Evolutionary conservation across 495 filamentous ascomycete genomes (phyloP).

Genomic region (Cladorrhinum samala): DNA sequence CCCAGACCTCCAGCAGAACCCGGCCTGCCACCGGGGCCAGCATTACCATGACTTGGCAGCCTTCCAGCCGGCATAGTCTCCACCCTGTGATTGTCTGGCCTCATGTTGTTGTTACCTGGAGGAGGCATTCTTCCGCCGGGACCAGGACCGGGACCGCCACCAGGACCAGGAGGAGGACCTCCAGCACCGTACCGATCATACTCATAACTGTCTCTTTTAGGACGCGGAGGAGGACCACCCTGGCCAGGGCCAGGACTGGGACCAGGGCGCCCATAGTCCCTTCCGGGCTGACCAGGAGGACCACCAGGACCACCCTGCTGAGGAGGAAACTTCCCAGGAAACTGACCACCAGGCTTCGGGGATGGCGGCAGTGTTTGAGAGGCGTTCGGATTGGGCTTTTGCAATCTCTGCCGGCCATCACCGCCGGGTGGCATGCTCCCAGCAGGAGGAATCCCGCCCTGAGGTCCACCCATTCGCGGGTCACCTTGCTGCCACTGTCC

Average conservation of each 20-base stretch:
- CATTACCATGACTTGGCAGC: background rate
- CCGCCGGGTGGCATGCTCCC: slow-evolving; percentile 21
- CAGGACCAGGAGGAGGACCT: slow-evolving; percentile 7
- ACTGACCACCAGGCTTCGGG: slow-evolving; percentile 15
- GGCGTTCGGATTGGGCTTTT: slow-evolving; percentile 31
- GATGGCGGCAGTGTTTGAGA: slow-evolving; percentile 23
- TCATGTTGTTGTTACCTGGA: background rate
- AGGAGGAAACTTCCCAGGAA: slow-evolving; percentile 2
- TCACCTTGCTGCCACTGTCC: slow-evolving; percentile 14
- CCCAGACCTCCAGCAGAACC: background rate
- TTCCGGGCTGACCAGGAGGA: slow-evolving; percentile 11
- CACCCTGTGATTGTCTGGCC: slow-evolving; percentile 1
- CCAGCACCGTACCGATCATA: slow-evolving; percentile 12
- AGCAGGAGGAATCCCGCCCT: slow-evolving; percentile 2
- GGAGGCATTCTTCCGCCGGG: slow-evolving; percentile 1
- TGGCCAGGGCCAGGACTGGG: background rate
- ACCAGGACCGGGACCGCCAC: background rate
- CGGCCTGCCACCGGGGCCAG: background rate
- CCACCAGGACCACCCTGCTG: slow-evolving; percentile 9
- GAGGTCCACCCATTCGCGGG: slow-evolving; percentile 6
- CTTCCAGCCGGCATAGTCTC: background rate
- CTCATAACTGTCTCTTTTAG: slow-evolving; percentile 22
- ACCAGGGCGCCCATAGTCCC: slow-evolving; percentile 21
- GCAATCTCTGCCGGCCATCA: slow-evolving; percentile 27
- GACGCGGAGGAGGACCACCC: slow-evolving; percentile 13